Base-by-base conservation (phyloP, 2,329 filamentous ascomycete genomes). In the Knoxdaviesia proteae region DNA sequence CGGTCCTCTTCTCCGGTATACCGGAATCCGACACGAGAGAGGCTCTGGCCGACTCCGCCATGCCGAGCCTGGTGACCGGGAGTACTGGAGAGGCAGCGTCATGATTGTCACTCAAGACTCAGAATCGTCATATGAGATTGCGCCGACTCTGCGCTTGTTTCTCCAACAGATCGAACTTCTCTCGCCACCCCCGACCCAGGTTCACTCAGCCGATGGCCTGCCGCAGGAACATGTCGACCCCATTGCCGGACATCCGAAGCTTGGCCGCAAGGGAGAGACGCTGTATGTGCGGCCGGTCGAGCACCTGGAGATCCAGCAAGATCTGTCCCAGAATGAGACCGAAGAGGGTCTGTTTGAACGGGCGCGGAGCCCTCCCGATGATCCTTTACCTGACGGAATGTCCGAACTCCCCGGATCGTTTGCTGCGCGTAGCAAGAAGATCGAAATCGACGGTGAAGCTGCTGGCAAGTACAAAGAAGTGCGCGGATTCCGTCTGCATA, bases 91-190 rank as follows among this genome's bases (percentile, higher is more conserved):
- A 56, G 90, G 90, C 5, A 92, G 77, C 46, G 70, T 96, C 45
- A 86, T 98, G 84, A 94, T 98, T 51, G 86, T 98, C 29, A 96
- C 90, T 0, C 70, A 77, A 42, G 88, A 98, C 53, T 69, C 74
- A 2, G 72, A 80, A 36, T 96, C 88, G 2, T 81, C 80, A 1
- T 94, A 94, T 53, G 73, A 77, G 38, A 77, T 84, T 40, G 71
- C 71, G 0, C 90, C 90, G 4, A 82, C 71, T 0, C 62, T 98
- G 48, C 73, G 87, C 38, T 59, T 98, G 4, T 98, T 96, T 56
- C 76, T 80, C 6, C 87, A 94, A 54, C 80, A 84, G 1, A 80
- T 88, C 57, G 80, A 87, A 47, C 63, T 94, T 11, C 63, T 93
- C 20, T 20, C 20, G 20, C 20, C 20, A 20, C 84, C 86, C 1